Conservation (phyloP, 2,329 filamentous ascomycete genomes). For the Graphium sp. region DNA sequence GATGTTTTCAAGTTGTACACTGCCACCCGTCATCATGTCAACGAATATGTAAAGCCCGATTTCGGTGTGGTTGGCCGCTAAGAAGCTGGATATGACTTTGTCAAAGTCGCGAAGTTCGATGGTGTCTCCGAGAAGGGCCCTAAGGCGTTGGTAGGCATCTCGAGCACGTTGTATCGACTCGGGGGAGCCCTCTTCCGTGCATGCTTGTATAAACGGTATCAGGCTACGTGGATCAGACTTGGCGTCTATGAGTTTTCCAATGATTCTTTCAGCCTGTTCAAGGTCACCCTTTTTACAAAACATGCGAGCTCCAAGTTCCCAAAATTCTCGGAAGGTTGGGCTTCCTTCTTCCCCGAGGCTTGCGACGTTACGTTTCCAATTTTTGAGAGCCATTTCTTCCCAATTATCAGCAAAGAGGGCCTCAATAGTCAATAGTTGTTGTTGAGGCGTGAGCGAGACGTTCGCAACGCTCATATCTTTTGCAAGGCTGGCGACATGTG, state of each 20-base stretch:
- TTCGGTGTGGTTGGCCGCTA: constrained; percentile 46
- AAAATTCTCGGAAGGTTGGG: constrained; percentile 35
- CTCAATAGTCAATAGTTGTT: constrained; percentile 52
- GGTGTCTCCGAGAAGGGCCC: constrained; percentile 35
- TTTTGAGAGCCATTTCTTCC: constrained; percentile 39
- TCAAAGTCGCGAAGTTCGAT: constrained; percentile 67
- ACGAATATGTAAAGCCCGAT: constrained; percentile 63
- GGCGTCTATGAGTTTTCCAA: constrained; percentile 33
- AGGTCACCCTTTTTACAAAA: constrained; percentile 38
- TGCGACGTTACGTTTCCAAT: constrained; percentile 42
- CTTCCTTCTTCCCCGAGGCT: constrained; percentile 28
- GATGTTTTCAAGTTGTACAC: constrained; percentile 26
- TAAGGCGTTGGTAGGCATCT: constrained; percentile 48
- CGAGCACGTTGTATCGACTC: constrained; percentile 42
- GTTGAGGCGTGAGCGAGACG: constrained; percentile 32
- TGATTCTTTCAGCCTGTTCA: constrained; percentile 39
- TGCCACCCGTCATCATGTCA: constrained; percentile 66
- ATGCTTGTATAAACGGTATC: constrained; percentile 53
- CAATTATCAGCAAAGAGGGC: constrained; percentile 48
- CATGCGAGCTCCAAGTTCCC: constrained; percentile 50
- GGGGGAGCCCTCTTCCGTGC: constrained; percentile 31
- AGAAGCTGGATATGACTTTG: constrained; percentile 50
- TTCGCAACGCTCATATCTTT: constrained; percentile 49
- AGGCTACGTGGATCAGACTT: constrained; percentile 36
- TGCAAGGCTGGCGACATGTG: constrained; percentile 42